Evolutionary conservation across 768 basidiomycete genomes (phyloP).

Genomic region (Gautieria morchelliformis): DNA sequence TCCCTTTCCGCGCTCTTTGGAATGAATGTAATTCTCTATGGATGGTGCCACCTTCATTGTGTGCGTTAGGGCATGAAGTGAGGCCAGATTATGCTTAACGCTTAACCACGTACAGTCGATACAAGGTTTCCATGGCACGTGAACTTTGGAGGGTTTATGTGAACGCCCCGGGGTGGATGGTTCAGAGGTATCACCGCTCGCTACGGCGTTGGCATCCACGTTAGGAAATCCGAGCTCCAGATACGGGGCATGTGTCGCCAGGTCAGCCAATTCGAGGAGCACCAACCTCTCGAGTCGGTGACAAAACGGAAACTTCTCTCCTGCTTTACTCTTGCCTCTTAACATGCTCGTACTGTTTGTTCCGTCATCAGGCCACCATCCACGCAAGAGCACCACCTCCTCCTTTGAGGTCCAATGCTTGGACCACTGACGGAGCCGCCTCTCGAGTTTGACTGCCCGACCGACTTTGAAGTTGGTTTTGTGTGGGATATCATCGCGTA

Average conservation of each 20-base stretch:
- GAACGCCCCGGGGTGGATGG: slow-evolving; percentile 5
- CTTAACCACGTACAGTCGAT: slow-evolving; percentile 31
- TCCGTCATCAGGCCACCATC: slow-evolving; percentile 53
- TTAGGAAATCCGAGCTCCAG: slow-evolving; percentile 40
- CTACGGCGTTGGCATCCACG: slow-evolving; percentile 10
- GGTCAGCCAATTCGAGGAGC: slow-evolving; percentile 70
- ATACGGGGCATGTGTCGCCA: slow-evolving; percentile 49
- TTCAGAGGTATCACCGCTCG: slow-evolving; percentile 2
- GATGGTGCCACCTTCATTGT: slow-evolving; percentile 38
- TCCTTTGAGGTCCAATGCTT: slow-evolving; percentile 75
- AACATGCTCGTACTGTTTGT: slow-evolving; percentile 37
- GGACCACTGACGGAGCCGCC: slow-evolving; percentile 69
- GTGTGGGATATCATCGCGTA: slow-evolving; percentile 25
- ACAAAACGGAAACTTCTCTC: slow-evolving; percentile 52
- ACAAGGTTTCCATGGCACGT: slow-evolving; percentile 23
- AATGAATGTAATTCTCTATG: slow-evolving; percentile 82
- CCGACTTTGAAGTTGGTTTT: slow-evolving; percentile 70
- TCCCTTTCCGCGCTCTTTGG: slow-evolving; percentile 39
- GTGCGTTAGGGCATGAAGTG: slow-evolving; percentile 4
- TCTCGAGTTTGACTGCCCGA: slow-evolving; percentile 60
- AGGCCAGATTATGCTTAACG: slow-evolving; percentile 26
- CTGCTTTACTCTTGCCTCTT: slow-evolving; percentile 55
- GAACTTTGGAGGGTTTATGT: slow-evolving; percentile 16
- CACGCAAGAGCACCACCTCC: slow-evolving; percentile 61
- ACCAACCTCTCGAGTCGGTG: slow-evolving; percentile 72